These are phyloP conservation scores for Wallacemonas collosoma DNA, from an alignment of 208 protist genomes.

Conservation along the genomic window DNA sequence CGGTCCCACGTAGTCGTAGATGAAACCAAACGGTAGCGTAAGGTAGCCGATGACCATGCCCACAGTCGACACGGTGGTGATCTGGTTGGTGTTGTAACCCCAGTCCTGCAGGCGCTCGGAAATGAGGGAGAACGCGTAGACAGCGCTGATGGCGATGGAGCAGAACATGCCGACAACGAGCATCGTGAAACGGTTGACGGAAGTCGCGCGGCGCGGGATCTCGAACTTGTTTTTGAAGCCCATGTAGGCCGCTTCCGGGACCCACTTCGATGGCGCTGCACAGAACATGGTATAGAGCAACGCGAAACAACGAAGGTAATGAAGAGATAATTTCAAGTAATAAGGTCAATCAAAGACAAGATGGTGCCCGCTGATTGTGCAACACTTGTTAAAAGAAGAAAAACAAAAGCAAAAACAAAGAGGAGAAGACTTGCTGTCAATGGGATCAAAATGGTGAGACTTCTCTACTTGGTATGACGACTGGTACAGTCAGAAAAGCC, in stretches of 20 bases:
- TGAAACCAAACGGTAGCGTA: constrained; percentile 50
- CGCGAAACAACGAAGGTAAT: neutral
- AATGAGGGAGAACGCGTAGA: constrained; percentile 55
- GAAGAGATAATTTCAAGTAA: too few relatives aligned
- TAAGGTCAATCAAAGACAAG: too few relatives aligned
- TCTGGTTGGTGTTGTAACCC: constrained; percentile 42
- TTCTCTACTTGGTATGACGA: too few relatives aligned
- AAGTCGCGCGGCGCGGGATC: constrained; percentile 10
- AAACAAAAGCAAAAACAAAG: constrained; percentile 3
- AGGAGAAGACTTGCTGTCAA: neutral
- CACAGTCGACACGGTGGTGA: constrained; percentile 59
- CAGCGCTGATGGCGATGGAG: constrained; percentile 37
- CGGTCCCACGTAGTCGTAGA: constrained; percentile 61
- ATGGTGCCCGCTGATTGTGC: too few relatives aligned
- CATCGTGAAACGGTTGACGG: constrained; percentile 40
- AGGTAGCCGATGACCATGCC: constrained; percentile 59
- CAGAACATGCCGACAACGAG: constrained; percentile 48
- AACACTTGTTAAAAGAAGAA: neutral
- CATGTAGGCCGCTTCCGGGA: constrained; percentile 25
- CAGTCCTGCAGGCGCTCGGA: constrained; percentile 30
- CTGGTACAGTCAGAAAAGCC: neutral
- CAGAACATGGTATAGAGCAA: constrained; percentile 3
- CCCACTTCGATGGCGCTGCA: constrained; percentile 14
- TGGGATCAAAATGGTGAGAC: too few relatives aligned
- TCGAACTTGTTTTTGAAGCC: constrained; percentile 30